These are phyloP conservation scores for Trichoderma pleuroti DNA, from an alignment of 2,329 filamentous ascomycete genomes.

Conservation along the genomic window DNA sequence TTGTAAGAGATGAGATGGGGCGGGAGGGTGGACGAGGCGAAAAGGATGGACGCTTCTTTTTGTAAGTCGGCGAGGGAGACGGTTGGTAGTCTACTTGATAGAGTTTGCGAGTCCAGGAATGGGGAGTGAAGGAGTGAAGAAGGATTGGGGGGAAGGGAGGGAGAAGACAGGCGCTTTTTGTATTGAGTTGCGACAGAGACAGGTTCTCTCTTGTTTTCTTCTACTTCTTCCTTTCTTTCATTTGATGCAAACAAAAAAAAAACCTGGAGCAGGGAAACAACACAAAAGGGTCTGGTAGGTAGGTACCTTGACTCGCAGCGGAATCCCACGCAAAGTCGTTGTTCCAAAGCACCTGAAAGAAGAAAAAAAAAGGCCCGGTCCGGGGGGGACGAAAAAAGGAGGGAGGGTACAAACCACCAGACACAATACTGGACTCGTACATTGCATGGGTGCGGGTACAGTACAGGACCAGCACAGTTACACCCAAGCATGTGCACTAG, in stretches of 20 bases:
- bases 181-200: conserved; percentile 4
- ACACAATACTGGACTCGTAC: not conserved
- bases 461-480: too few species aligned
- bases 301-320: conserved; percentile 6
- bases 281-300: conserved; percentile 17
- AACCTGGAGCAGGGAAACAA: conserved; percentile 16
- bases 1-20: not conserved
- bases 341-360: not conserved
- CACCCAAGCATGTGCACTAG: not conserved
- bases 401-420: not conserved
- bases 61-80: not conserved
- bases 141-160: not conserved
- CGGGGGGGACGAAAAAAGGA: conserved; percentile 6
- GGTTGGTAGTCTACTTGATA: too few species aligned
- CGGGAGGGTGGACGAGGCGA: not conserved
- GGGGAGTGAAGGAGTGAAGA: not conserved
- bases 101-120: not conserved
- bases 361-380: not conserved
- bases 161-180: not conserved
- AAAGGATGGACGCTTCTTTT: not conserved
- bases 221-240: not conserved
- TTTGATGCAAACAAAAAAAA: conserved; percentile 15
- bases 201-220: not conserved
- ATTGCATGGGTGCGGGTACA: not conserved
- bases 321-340: not conserved